A percentile compares a stretch with the other conserved stretches of the same genome.
phyloP scores from a whole-genome alignment of 2,329 filamentous ascomycete species.

The Colletotrichum graminicola region DNA sequence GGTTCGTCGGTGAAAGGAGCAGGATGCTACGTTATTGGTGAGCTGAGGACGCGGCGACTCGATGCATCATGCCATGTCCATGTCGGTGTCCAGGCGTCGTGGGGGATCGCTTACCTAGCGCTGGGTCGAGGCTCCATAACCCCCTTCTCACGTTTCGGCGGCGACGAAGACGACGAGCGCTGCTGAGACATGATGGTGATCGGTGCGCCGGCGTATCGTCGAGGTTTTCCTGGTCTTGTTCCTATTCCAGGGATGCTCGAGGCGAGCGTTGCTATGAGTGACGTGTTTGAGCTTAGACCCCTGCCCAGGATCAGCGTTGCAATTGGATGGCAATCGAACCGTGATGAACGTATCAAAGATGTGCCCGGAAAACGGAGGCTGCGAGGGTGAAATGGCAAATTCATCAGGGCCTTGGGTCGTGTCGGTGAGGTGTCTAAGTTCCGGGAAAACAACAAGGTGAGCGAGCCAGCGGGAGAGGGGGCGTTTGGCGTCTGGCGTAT shows the following conservation, averaged over 20 bases:
- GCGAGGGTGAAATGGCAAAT: neutral
- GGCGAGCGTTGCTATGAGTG: constrained; percentile 7
- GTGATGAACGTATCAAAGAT: neutral
- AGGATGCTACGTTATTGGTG: constrained; percentile 65
- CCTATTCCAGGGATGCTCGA: neutral
- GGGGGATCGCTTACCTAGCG: constrained; percentile 63
- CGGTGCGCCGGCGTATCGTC: neutral
- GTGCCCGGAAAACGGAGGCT: constrained; percentile 1
- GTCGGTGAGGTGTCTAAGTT: neutral
- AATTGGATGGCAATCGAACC: neutral
- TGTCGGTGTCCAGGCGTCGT: neutral
- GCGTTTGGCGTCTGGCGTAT: neutral
- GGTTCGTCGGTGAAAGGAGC: constrained; percentile 86
- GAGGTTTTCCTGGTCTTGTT: neutral
- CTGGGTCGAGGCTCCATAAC: constrained; percentile 70
- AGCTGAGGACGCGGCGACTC: constrained; percentile 8
- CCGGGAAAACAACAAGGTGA: constrained; percentile 13
- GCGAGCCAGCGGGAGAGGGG: neutral
- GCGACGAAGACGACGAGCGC: constrained; percentile 27
- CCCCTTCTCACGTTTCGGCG: constrained; percentile 45
- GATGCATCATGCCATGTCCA: neutral
- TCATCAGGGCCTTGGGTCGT: constrained; percentile 10
- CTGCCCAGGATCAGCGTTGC: constrained; percentile 12
- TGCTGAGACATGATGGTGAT: constrained; percentile 35
- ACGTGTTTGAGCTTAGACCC: constrained; percentile 18